Conservation (phyloP, 2,329 filamentous ascomycete species). For the Aureobasidium sp. region DNA sequence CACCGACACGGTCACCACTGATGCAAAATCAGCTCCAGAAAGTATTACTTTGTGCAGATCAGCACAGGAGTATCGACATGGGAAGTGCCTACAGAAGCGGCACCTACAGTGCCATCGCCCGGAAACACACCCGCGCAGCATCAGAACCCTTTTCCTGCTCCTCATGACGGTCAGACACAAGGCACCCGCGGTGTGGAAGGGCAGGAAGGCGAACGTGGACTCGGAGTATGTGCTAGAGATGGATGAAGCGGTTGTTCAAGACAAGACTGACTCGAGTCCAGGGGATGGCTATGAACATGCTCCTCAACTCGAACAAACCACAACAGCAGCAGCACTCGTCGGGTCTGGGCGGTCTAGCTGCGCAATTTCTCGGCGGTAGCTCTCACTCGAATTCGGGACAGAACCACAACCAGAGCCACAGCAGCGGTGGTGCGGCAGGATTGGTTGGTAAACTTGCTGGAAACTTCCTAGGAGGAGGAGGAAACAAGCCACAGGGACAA, state of each 20-base stretch:
- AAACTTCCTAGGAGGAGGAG: constrained; percentile 19
- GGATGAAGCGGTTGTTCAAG: background rate
- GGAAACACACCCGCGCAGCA: constrained; percentile 31
- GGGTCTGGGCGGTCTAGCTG: constrained; percentile 27
- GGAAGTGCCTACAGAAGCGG: constrained; percentile 34
- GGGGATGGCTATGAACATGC: constrained; percentile 24
- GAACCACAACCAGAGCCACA: constrained; percentile 6
- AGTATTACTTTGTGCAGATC: constrained; percentile 39
- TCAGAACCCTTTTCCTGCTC: constrained; percentile 30
- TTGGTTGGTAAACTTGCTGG: constrained; percentile 22
- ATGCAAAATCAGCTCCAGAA: constrained; percentile 28
- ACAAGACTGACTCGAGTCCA: constrained; percentile 6
- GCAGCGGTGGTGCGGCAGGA: constrained; percentile 19
- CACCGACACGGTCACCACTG: background rate
- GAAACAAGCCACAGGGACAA: constrained; percentile 19
- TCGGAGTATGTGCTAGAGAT: constrained; percentile 21
- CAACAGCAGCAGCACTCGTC: constrained; percentile 19
- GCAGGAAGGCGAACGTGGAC: constrained; percentile 24
- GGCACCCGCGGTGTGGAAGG: constrained; percentile 23
- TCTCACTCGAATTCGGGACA: constrained; percentile 17
- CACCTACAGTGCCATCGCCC: constrained; percentile 33
- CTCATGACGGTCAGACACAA: constrained; percentile 21
- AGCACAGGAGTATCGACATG: constrained; percentile 37
- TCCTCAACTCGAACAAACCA: constrained; percentile 27
- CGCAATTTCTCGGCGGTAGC: constrained; percentile 26